Conservation (phyloP, 371 early-diverging fungal species). For the Mortierella sp. region DNA sequence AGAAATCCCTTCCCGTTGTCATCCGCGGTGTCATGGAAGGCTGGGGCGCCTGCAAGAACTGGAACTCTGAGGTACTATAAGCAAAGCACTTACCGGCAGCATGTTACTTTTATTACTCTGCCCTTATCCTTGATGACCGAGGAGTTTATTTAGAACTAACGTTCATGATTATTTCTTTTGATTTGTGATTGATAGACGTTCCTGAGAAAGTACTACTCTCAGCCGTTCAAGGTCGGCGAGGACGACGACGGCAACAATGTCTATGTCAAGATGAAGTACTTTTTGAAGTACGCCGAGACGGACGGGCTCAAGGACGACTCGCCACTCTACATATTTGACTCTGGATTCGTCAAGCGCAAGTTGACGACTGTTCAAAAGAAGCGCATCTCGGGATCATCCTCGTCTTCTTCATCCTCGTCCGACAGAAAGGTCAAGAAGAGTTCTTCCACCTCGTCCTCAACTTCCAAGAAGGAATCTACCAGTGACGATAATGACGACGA, state of each 20-base stretch:
- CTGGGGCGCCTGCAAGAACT: slow-evolving; percentile 73
- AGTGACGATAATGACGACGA: slow-evolving; percentile 23
- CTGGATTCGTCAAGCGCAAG: slow-evolving; percentile 66
- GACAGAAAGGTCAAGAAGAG: slow-evolving; percentile 15
- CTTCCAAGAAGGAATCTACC: slow-evolving; percentile 3
- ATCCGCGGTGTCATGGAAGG: slow-evolving; percentile 70
- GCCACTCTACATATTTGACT: slow-evolving; percentile 89
- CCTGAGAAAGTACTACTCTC: slow-evolving; percentile 65
- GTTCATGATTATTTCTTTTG: not conserved
- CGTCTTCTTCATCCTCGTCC: slow-evolving; percentile 52
- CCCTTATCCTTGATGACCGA: not conserved
- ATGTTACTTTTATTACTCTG: not conserved
- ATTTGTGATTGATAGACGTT: slow-evolving; percentile 58
- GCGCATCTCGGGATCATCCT: slow-evolving; percentile 49
- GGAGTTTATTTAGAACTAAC: not conserved
- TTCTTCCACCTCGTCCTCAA: not conserved
- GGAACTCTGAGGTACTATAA: slow-evolving; percentile 70
- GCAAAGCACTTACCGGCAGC: too few species aligned
- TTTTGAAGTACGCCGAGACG: slow-evolving; percentile 67
- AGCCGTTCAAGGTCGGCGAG: slow-evolving; percentile 85
- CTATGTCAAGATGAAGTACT: slow-evolving; percentile 81
- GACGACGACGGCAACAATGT: slow-evolving; percentile 84
- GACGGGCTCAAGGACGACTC: slow-evolving; percentile 79
- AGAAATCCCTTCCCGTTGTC: slow-evolving; percentile 71
- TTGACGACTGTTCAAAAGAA: slow-evolving; percentile 42